Conservation (phyloP, 2,329 filamentous ascomycete species). For the Alternaria angustiovoidea region DNA sequence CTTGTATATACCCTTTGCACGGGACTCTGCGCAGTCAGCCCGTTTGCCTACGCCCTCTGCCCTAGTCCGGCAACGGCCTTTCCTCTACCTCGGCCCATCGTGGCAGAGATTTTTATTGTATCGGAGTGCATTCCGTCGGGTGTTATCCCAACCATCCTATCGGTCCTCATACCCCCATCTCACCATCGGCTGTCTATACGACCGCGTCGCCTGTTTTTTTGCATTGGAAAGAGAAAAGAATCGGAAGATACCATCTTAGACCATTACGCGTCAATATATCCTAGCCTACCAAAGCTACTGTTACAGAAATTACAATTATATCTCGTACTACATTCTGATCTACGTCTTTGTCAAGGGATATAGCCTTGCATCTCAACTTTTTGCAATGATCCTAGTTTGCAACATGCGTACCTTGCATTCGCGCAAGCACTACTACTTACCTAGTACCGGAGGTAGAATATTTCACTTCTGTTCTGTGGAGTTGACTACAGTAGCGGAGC, state of each 20-base stretch:
- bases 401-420: not conserved
- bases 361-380: not conserved
- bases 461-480: not conserved
- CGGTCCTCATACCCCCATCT: not conserved
- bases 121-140: not conserved
- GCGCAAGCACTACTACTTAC: constrained; percentile 2
- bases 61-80: constrained; percentile 6
- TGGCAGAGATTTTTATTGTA: constrained; percentile 4
- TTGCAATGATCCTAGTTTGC: not conserved
- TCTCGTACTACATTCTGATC: not conserved
- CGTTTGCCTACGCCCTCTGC: constrained; percentile 5
- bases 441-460: not conserved
- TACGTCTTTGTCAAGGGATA: no score
- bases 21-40: not conserved
- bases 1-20: constrained; percentile 23
- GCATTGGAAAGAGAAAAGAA: constrained; percentile 5
- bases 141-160: not conserved
- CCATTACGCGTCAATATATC: constrained; percentile 12
- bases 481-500: not conserved
- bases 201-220: not conserved
- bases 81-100: not conserved
- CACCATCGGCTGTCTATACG: not conserved
- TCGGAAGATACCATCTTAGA: constrained; percentile 19
- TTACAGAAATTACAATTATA: not conserved
- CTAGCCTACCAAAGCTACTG: constrained; percentile 1